Evolutionary conservation across 129 eudicot genomes (phyloP).

Genomic region (Artemisia tridentata): DNA sequence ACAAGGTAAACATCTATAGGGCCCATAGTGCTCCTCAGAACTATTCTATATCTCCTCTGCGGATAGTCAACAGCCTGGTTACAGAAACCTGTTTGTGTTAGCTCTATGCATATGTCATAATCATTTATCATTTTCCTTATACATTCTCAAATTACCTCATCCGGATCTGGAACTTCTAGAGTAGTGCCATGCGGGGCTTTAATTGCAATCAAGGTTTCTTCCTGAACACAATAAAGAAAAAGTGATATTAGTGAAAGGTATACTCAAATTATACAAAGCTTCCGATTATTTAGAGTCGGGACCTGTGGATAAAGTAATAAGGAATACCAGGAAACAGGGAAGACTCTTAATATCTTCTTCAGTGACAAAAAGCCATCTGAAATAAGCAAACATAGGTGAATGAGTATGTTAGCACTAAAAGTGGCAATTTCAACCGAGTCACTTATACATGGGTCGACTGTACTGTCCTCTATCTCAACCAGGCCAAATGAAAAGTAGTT

Average conservation of each 20-base stretch:
- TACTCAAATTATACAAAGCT: not conserved
- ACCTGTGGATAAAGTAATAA: constrained; percentile 13
- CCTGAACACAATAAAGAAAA: constrained; percentile 39
- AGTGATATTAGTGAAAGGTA: not conserved
- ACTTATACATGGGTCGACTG: too few relatives aligned
- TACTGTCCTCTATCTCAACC: too few relatives aligned
- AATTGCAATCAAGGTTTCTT: constrained; percentile 89
- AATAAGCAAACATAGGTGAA: constrained; percentile 3
- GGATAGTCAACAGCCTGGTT: constrained; percentile 83
- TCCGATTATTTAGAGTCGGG: not conserved
- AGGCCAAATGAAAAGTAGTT: not conserved
- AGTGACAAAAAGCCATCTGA: constrained; percentile 92
- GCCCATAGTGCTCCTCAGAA: constrained; percentile 95
- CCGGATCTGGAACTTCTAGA: constrained; percentile 95
- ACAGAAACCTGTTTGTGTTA: constrained; percentile 6
- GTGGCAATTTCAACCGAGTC: too few relatives aligned
- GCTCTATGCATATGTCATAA: not conserved
- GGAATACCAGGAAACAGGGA: constrained; percentile 79
- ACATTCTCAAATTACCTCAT: constrained; percentile 56
- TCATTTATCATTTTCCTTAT: constrained; percentile 9
- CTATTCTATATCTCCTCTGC: constrained; percentile 84
- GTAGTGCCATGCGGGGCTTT: constrained; percentile 99
- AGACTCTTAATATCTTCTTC: constrained; percentile 87
- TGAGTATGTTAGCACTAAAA: not conserved
- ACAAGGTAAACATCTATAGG: constrained; percentile 95